Evolutionary conservation across 2,329 filamentous ascomycete species (phyloP).

Genomic region (Shiraia bambusicola): DNA sequence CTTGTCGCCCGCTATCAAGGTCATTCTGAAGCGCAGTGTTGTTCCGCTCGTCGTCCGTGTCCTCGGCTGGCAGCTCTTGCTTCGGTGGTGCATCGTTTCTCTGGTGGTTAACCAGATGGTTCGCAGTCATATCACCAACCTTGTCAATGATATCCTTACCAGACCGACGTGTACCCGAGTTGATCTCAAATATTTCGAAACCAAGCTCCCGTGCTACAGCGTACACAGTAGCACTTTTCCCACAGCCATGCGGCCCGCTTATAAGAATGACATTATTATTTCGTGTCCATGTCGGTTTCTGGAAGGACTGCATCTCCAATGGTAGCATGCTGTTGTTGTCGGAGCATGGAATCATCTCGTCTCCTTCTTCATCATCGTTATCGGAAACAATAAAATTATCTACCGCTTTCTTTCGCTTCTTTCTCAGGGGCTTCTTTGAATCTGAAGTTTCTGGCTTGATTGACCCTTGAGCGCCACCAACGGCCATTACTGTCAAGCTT

Average conservation of each 20-base stretch:
- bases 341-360: constrained; percentile 63
- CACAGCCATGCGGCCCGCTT: constrained; percentile 85
- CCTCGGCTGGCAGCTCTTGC: constrained; percentile 12
- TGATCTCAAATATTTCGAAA: constrained; percentile 95
- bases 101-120: constrained; percentile 75
- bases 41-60: constrained; percentile 42
- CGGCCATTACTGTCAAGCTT: constrained; percentile 72
- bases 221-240: constrained; percentile 90
- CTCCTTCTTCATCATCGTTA: constrained; percentile 33
- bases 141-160: constrained; percentile 88
- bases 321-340: constrained; percentile 64
- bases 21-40: constrained; percentile 57
- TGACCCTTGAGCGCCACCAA: constrained; percentile 58
- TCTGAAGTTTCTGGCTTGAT: constrained; percentile 20
- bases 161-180: constrained; percentile 76
- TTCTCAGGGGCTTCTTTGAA: constrained; percentile 50
- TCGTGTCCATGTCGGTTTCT: constrained; percentile 39
- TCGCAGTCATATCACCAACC: constrained; percentile 95
- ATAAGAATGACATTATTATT: constrained; percentile 76
- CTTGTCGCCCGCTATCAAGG: constrained; percentile 69
- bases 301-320: constrained; percentile 34
- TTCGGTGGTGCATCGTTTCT: constrained; percentile 32
- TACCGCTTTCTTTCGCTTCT: constrained; percentile 59
- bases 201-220: constrained; percentile 88
- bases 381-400: constrained; percentile 42